Conservation (phyloP, 345 rosid genomes). For the Ricinus communis region DNA sequence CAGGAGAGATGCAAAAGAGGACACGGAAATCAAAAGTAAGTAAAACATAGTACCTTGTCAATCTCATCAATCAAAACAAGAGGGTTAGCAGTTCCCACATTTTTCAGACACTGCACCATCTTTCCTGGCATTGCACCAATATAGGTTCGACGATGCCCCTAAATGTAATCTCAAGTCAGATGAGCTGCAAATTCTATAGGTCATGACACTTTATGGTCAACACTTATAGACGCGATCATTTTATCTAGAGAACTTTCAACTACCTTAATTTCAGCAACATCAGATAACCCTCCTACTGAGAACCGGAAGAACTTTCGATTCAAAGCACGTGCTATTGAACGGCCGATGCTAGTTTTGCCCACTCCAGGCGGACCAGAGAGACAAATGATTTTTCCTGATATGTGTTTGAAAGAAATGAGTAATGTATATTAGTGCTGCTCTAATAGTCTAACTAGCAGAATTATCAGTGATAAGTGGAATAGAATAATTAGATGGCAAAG, state of each 20-base stretch:
- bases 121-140: constrained; percentile 99
- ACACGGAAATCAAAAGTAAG: constrained; percentile 12
- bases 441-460: background rate
- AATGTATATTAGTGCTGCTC: constrained; percentile 10
- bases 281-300: constrained; percentile 97
- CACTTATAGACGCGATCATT: background rate
- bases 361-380: constrained; percentile 99
- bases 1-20: background rate
- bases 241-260: background rate
- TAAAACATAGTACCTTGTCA: constrained; percentile 67
- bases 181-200: background rate
- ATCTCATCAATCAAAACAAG: constrained; percentile 98
- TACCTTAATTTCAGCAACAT: constrained; percentile 99
- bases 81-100: constrained; percentile 98
- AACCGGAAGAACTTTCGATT: constrained; percentile 91
- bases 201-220: background rate
- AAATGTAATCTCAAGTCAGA: constrained; percentile 27
- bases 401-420: constrained; percentile 22
- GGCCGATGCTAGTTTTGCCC: constrained; percentile 99
- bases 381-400: constrained; percentile 94
- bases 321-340: constrained; percentile 95
- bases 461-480: background rate
- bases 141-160: constrained; percentile 99
- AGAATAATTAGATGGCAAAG: background rate
- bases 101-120: constrained; percentile 99